Conservation (phyloP, 257 asterid species). For the Nicotiana knightiana region DNA sequence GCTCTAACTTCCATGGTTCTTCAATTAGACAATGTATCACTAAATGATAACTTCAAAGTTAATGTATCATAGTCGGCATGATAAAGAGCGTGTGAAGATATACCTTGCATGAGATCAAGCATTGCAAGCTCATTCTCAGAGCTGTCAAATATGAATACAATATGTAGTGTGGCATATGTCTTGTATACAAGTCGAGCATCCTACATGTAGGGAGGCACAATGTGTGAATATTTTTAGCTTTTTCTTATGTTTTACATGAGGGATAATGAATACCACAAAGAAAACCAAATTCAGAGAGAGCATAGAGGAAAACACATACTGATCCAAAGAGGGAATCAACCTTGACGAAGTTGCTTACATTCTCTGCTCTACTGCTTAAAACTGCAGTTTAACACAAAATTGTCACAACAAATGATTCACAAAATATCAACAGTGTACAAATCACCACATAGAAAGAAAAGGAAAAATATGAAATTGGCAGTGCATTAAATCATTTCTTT, state of each 20-base stretch:
- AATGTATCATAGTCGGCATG: neutral
- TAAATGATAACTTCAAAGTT: no score
- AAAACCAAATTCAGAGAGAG: conserved; percentile 6
- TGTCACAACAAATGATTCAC: neutral
- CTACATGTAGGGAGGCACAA: conserved; percentile 31
- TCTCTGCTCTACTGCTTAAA: conserved; percentile 74
- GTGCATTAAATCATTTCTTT: neutral
- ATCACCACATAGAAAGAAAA: neutral
- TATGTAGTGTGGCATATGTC: conserved; percentile 78
- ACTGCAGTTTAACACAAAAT: conserved; percentile 37
- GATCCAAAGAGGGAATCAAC: conserved; percentile 74
- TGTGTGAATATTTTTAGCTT: neutral
- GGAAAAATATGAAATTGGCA: neutral
- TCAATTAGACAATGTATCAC: neutral
- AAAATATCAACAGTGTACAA: neutral
- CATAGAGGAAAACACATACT: conserved; percentile 28
- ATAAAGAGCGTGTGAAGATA: neutral
- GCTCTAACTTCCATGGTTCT: neutral
- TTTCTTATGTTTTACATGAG: neutral
- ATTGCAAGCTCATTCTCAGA: conserved; percentile 93
- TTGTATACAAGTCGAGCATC: conserved; percentile 81
- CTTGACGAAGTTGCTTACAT: conserved; percentile 77
- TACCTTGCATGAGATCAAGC: conserved; percentile 99
- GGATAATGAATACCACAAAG: neutral
- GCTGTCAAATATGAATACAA: conserved; percentile 72